phyloP scores from a whole-genome alignment of 2,329 filamentous ascomycete species.

The Cladosporium cucumerinum region DNA sequence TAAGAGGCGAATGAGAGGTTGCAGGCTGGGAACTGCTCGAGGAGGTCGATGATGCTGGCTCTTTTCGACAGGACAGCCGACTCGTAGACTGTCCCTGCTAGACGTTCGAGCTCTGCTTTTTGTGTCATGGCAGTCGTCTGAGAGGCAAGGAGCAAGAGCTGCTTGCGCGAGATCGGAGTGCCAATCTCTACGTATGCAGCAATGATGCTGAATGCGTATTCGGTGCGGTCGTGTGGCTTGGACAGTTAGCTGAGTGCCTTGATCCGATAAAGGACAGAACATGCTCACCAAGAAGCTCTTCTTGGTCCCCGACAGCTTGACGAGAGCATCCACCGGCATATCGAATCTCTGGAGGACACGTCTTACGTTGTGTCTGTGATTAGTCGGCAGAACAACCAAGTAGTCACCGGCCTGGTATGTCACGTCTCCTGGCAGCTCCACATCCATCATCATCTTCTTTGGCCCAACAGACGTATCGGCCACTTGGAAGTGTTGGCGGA shows the following conservation, averaged over 20 bases:
- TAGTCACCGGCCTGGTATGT: conserved; percentile 60
- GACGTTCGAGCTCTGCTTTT: conserved; percentile 49
- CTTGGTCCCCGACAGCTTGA: conserved; percentile 19
- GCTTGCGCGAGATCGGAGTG: conserved; percentile 52
- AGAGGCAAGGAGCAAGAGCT: conserved; percentile 40
- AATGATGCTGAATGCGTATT: conserved; percentile 44
- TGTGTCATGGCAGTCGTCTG: conserved; percentile 12
- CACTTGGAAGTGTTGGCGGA: conserved; percentile 53
- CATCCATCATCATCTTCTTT: conserved; percentile 53
- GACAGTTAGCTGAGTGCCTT: conserved; percentile 55
- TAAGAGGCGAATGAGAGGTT: conserved; percentile 60
- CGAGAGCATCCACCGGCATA: conserved; percentile 61
- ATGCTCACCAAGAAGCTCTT: conserved; percentile 17
- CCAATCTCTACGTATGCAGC: conserved; percentile 69
- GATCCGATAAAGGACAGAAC: conserved; percentile 56
- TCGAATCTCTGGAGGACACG: conserved; percentile 62
- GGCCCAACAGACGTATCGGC: conserved; percentile 50
- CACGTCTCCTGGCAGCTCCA: conserved; percentile 43
- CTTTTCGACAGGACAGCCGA: conserved; percentile 47
- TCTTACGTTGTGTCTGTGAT: conserved; percentile 50
- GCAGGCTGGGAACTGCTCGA: conserved; percentile 59
- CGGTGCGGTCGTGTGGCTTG: conserved; percentile 20
- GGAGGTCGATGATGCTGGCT: conserved; percentile 57
- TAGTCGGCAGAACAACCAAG: conserved; percentile 46
- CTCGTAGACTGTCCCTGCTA: conserved; percentile 40